Evolutionary conservation across 257 asterid species (phyloP).

Genomic region (Knoxia roxburghii): DNA sequence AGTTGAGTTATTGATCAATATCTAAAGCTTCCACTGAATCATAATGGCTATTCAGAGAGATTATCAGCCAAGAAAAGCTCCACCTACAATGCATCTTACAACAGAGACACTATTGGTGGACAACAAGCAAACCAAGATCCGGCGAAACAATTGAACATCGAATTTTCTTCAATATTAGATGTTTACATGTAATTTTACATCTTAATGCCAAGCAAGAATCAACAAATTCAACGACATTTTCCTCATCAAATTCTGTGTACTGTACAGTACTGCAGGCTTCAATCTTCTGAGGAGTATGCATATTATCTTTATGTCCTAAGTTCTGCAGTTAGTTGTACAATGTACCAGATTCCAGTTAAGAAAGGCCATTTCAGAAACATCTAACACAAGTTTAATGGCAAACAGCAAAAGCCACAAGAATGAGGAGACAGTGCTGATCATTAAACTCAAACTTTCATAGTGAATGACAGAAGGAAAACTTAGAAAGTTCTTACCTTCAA

Average conservation of each 20-base stretch:
- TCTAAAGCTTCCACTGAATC: neutral
- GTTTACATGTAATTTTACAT: neutral
- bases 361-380: neutral
- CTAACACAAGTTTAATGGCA: neutral
- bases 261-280: neutral
- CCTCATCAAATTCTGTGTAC: neutral
- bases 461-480: neutral
- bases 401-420: neutral
- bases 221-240: neutral
- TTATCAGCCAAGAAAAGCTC: neutral
- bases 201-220: neutral
- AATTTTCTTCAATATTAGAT: neutral
- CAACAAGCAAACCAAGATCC: neutral
- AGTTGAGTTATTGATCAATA: neutral
- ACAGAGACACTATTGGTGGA: neutral
- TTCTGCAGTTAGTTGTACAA: neutral
- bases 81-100: no score
- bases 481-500: slow-evolving; percentile 50
- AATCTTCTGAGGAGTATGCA: neutral
- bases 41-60: neutral
- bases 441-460: neutral
- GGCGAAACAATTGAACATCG: neutral
- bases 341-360: neutral
- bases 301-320: neutral
- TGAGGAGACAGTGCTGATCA: neutral